Base-by-base conservation (phyloP, 148 eudicot species). In the Rhododendron ferrugineum region DNA sequence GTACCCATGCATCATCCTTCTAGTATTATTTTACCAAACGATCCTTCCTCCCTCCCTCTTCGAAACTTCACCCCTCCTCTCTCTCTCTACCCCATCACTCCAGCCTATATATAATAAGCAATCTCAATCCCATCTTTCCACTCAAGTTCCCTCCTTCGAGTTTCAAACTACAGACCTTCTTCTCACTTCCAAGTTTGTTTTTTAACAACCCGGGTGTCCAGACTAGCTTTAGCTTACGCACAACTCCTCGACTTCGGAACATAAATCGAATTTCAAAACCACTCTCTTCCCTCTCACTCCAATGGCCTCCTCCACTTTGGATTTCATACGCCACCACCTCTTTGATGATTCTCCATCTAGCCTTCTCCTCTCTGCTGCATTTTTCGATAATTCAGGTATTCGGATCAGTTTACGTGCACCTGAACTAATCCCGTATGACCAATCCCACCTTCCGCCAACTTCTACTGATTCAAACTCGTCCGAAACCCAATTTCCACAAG, bases 261-360 rank as follows among this genome's bases (percentile, higher is more conserved):
- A n/a, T 7, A 22, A 26, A 2, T 68, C 6, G 37, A 30, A 13
- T 11, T 30, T 70, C 70, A 3, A 70, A 28, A 70, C 37, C 18
- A 30, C 1, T 14, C 37, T 30, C 42, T 72, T 15, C 5, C n/a
- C 3, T 23, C 37, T 9, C 26, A 15, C 78, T 37, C 46, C 23
- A 2, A 62, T 46, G 32, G 81, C 36, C 3, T 68, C 36, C 3
- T 68, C 85, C 3, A 23, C 64, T 32, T n/a, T 89, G 2, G 87
- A 89, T 16, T 40, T 49, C 72, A 89, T 89, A n/a, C 50, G 89
- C 68, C 84, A 84, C 28, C 87, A 86, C 62, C 88, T 86, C 16
- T 79, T 88, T 36, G 90, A 86, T 23, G 90, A 89, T 22, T n/a
- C 6, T 15, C 62, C 83, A 70, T 30, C 76, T 44, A 13, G 30